Percentiles rank a stretch among this genome's conserved stretches.
These are phyloP conservation scores for Phytophthora meadii DNA, from an alignment of 352 stramenopile species.

Conservation along the genomic window DNA sequence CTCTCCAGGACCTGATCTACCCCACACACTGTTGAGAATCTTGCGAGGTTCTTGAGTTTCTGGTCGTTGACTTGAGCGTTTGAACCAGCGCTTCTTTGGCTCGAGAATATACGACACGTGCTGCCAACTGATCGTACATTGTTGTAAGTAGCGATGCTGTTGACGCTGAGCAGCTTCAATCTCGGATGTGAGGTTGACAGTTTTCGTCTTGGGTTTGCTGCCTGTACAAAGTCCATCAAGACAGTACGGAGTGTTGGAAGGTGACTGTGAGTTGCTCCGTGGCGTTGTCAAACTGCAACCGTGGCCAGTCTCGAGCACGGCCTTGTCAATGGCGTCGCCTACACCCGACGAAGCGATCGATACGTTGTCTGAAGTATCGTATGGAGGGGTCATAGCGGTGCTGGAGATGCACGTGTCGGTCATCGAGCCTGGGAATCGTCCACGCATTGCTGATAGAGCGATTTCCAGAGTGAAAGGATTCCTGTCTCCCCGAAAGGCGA, in stretches of 20 bases:
- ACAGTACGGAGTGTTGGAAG: constrained; percentile 31
- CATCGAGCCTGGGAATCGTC: constrained; percentile 18
- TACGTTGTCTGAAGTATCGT: constrained; percentile 8
- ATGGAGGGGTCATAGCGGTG: constrained; percentile 24
- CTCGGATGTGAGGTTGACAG: constrained; percentile 26
- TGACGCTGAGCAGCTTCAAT: constrained; percentile 22
- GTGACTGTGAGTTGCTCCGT: constrained; percentile 15
- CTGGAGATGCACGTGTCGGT: constrained; percentile 31
- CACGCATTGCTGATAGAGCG: constrained; percentile 14
- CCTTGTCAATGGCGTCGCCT: constrained; percentile 15
- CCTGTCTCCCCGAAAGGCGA: constrained; percentile 9
- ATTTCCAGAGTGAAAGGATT: not conserved
- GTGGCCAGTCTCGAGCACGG: constrained; percentile 13
- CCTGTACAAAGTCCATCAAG: constrained; percentile 9
- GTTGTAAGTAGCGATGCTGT: constrained; percentile 28
- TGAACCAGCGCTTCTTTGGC: constrained; percentile 31
- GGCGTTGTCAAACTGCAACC: constrained; percentile 24
- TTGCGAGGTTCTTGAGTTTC: constrained; percentile 15
- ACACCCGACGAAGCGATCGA: constrained; percentile 16
- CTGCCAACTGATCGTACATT: constrained; percentile 64
- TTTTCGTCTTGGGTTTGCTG: constrained; percentile 24
- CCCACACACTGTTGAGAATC: constrained; percentile 69
- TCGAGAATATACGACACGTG: constrained; percentile 60
- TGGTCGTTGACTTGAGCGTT: not conserved
- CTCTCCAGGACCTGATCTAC: constrained; percentile 60